Evolutionary conservation across 257 asterid genomes (phyloP), one percentile per base, ranked within the genome.

Genomic region (Cordia subcordata): DNA sequence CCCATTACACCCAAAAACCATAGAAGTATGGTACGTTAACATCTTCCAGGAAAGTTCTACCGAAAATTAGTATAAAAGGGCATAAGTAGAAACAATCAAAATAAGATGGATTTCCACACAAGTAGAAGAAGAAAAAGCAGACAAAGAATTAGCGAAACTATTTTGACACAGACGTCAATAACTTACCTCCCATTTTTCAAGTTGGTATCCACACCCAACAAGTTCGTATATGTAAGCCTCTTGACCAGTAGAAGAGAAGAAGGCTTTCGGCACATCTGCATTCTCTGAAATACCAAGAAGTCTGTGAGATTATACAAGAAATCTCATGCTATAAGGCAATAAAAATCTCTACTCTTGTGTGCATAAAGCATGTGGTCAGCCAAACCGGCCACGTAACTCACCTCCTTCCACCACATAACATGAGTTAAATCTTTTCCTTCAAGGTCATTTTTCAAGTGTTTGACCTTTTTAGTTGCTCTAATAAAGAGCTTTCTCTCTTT

Each of bases 391-490:
- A 69, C 59, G 45, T 55, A 60, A 65, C 70, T 64, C 51, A 86
- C 99, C 99, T 92, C 96, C 69, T 85, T 89, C 99, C 99, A 92
- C 99, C 97, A 88, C 57, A 79, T 64, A 72, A 88, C 66, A 67
- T 92, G 90, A 62, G 74, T 77, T 75, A 78, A 68, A 64, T 88
- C 87, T 77, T 75, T 92, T 58, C 86, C 95, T 35, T 81, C 89
- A 11, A 67, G 51, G 33, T 56, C 64, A 62, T 60, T 46, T 53
- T 73, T 80, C 11, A 66, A 55, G 58, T 78, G 85, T 72, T 75
- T 88, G 67, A 59, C 68, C 60, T 68, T 86, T 65, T 62, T 83
- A 33, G 73, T 55, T 40, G 83, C 64, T 74, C 72, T 80, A 44
- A 81, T 65, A 58, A 45, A 55, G 54, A 73, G 44, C 69, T 71